Percentiles rank a stretch among this genome's conserved stretches.
Evolutionary conservation across 2,329 filamentous ascomycete genomes (phyloP).

Genomic region (Penicillium griseofulvum): DNA sequence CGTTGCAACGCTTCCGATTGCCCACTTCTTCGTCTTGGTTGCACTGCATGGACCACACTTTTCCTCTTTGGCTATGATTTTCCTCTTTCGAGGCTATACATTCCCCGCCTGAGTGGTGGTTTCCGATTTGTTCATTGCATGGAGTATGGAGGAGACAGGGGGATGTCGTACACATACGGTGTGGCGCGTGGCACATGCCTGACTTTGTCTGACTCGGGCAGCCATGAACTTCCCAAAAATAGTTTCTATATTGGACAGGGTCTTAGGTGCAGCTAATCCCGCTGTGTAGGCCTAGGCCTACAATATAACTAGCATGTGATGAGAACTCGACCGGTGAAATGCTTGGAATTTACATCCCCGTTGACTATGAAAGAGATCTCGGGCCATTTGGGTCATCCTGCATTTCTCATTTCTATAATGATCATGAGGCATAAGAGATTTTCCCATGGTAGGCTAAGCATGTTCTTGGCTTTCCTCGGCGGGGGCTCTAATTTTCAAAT

Average conservation of each 20-base stretch:
- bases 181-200: slow-evolving; percentile 6
- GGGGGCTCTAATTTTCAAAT: not conserved
- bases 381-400: not conserved
- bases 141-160: not conserved
- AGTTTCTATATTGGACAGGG: not conserved
- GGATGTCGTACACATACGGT: not conserved
- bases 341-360: slow-evolving; percentile 15
- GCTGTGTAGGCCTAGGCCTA: not conserved
- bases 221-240: not conserved
- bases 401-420: not conserved
- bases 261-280: not conserved
- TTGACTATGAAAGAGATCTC: not conserved
- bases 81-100: not conserved
- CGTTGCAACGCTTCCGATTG: slow-evolving; percentile 3
- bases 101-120: not conserved
- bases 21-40: not conserved
- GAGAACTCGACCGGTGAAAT: slow-evolving; percentile 7
- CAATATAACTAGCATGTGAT: slow-evolving; percentile 4
- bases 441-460: not conserved
- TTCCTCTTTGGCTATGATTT: not conserved
- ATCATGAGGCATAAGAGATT: not conserved
- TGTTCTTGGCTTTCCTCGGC: slow-evolving; percentile 1
- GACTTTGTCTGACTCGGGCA: not conserved
- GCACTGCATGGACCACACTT: not conserved
- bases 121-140: not conserved